phyloP scores from a whole-genome alignment of 176 grass and related monocot species.

The Oryza brachyantha region DNA sequence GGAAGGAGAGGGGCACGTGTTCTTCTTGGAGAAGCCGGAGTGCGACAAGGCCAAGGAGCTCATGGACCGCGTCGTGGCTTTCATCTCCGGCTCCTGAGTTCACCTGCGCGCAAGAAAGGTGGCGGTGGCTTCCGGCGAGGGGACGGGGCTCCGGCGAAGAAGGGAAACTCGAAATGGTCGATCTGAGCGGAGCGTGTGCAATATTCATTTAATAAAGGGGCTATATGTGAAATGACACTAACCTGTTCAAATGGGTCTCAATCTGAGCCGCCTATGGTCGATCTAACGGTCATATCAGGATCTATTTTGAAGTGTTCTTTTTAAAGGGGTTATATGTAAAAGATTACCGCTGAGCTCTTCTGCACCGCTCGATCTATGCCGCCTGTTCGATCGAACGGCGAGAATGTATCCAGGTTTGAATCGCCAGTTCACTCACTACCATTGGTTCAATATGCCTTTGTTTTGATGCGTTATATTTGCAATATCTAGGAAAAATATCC shows the following conservation, averaged over 20 bases:
- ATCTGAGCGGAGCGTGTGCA: background rate
- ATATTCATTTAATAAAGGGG: background rate
- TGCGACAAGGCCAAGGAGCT: conserved; percentile 24
- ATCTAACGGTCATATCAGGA: background rate
- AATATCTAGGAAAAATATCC: too few relatives aligned
- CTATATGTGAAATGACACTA: background rate
- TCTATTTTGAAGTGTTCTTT: too few relatives aligned
- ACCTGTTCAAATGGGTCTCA: background rate
- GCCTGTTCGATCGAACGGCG: too few relatives aligned
- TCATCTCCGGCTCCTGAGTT: conserved; percentile 18
- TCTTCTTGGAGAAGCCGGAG: conserved; percentile 39
- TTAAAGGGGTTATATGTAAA: too few relatives aligned
- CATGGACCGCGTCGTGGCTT: conserved; percentile 33
- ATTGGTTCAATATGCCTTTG: too few relatives aligned
- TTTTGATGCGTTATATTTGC: too few relatives aligned
- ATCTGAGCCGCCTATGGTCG: background rate
- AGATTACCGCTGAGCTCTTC: too few relatives aligned
- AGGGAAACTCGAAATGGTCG: background rate
- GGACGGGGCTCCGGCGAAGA: background rate
- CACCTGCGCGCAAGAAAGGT: too few relatives aligned
- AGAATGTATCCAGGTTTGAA: too few relatives aligned
- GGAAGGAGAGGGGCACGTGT: conserved; percentile 46
- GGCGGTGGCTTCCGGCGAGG: background rate
- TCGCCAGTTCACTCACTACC: too few relatives aligned
- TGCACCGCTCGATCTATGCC: too few relatives aligned